These are phyloP conservation scores for Fraxinus xanthoxyloides DNA, from an alignment of 305 asterid species.

Conservation along the genomic window DNA sequence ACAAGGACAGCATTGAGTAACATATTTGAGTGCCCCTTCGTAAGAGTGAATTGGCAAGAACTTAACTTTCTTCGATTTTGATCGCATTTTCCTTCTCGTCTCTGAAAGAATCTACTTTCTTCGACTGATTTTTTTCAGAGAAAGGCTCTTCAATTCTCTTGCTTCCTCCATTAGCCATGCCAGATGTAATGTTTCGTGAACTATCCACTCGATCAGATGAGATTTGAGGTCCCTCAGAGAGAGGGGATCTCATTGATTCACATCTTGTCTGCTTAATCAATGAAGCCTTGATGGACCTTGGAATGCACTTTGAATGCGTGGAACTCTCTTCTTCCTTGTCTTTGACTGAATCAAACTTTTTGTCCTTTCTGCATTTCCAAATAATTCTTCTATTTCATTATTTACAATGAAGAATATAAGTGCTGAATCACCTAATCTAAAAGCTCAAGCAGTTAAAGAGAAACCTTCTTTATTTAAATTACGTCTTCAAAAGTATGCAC, in stretches of 20 bases:
- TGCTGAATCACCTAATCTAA: not conserved
- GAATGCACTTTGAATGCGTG: conserved; percentile 70
- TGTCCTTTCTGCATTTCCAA: conserved; percentile 51
- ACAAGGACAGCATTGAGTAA: not conserved
- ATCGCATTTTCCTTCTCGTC: conserved; percentile 53
- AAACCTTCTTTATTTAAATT: not conserved
- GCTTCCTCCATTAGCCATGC: conserved; percentile 69
- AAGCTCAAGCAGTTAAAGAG: not conserved
- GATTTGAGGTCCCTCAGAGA: conserved; percentile 77
- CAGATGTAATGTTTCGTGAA: conserved; percentile 39
- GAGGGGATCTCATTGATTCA: conserved; percentile 88
- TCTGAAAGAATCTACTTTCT: conserved; percentile 45
- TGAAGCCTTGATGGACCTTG: conserved; percentile 71
- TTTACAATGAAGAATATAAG: not conserved
- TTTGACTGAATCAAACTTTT: conserved; percentile 48
- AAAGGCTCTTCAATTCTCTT: conserved; percentile 68
- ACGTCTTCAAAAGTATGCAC: not conserved
- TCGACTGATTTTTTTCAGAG: conserved; percentile 33
- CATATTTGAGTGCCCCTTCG: not conserved
- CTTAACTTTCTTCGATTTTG: conserved; percentile 97
- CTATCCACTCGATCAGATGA: conserved; percentile 62
- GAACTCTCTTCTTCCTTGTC: conserved; percentile 53
- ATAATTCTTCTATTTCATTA: not conserved
- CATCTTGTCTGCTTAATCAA: conserved; percentile 73
- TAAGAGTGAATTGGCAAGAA: conserved; percentile 21